Conservation (phyloP, 2,329 filamentous ascomycete genomes). For the Fusarium pseudograminearum region DNA sequence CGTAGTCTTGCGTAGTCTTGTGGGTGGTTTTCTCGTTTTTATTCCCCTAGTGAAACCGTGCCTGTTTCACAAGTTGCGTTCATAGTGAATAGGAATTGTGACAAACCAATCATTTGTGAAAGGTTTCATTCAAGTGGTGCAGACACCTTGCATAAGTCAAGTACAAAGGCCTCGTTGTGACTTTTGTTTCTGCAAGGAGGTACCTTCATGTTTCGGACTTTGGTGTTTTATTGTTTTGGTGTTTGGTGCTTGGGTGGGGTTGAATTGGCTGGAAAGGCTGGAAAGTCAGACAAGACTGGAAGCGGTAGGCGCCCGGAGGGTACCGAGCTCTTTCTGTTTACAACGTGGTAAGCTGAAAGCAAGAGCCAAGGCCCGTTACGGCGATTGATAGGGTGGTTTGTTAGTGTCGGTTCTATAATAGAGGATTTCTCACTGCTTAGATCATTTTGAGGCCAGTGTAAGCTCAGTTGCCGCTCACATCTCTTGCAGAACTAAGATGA, state of each 20-base stretch:
- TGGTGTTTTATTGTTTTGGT: conserved; percentile 40
- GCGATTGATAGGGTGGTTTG: conserved; percentile 13
- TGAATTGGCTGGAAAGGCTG: conserved; percentile 19
- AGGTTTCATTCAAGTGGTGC: conserved; percentile 9
- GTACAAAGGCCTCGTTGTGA: conserved; percentile 11
- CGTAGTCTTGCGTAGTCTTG: conserved; percentile 3
- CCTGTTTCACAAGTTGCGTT: conserved; percentile 40
- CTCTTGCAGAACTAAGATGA: background rate
- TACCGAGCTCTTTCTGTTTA: conserved; percentile 36
- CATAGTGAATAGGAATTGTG: conserved; percentile 6
- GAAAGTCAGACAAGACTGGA: background rate
- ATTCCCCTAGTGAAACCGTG: conserved; percentile 39
- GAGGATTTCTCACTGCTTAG: conserved; percentile 7
- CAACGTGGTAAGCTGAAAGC: conserved; percentile 35
- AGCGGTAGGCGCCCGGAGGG: conserved; percentile 38
- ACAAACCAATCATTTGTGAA: conserved; percentile 31
- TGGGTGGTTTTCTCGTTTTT: conserved; percentile 20
- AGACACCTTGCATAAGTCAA: conserved; percentile 20
- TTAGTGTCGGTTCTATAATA: conserved; percentile 19
- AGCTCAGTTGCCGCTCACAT: conserved; percentile 19
- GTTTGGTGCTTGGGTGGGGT: conserved; percentile 29
- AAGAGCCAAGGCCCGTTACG: conserved; percentile 19
- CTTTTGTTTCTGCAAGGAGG: conserved; percentile 17
- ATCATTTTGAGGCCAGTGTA: conserved; percentile 22
- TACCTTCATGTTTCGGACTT: conserved; percentile 40